Percentiles rank a stretch among this genome's conserved stretches.
These are phyloP conservation scores for Hamamelis virginiana DNA, from an alignment of 164 flowering plant species.

Conservation along the genomic window DNA sequence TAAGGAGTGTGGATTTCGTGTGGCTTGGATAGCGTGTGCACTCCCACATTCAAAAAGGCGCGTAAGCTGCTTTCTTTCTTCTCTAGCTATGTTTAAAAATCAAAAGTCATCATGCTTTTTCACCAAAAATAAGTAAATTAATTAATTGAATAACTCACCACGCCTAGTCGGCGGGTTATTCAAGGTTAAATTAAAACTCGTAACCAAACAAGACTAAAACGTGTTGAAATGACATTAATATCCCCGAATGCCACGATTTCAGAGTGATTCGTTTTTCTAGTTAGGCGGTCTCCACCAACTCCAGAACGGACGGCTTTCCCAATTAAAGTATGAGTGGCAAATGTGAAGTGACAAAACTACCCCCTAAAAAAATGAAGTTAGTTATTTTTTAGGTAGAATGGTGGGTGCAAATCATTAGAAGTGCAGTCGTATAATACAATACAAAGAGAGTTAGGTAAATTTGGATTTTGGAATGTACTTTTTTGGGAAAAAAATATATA, in stretches of 20 bases:
- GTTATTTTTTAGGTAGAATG: not conserved
- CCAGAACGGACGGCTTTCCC: not conserved
- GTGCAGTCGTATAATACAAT: not conserved
- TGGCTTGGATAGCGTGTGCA: constrained; percentile 2
- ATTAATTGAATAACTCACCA: too few species aligned
- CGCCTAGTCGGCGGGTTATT: not conserved
- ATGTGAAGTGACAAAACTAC: not conserved
- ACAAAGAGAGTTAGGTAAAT: not conserved
- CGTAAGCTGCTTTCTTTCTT: not conserved
- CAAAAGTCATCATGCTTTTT: too few species aligned
- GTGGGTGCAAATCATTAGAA: not conserved
- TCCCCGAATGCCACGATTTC: not conserved
- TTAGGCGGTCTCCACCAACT: constrained; percentile 6
- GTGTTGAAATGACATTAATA: not conserved
- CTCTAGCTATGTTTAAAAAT: too few species aligned
- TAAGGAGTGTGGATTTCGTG: not conserved
- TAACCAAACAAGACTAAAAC: constrained; percentile 1
- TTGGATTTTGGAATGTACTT: not conserved
- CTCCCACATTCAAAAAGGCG: not conserved
- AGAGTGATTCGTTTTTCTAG: constrained; percentile 8
- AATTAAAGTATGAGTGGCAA: not conserved
- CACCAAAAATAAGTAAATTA: too few species aligned
- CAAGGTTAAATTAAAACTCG: not conserved
- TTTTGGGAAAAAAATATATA: not conserved
- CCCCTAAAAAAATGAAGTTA: not conserved